Base-by-base conservation (phyloP, 2,329 filamentous ascomycete species). In the Parastagonospora nodorum region DNA sequence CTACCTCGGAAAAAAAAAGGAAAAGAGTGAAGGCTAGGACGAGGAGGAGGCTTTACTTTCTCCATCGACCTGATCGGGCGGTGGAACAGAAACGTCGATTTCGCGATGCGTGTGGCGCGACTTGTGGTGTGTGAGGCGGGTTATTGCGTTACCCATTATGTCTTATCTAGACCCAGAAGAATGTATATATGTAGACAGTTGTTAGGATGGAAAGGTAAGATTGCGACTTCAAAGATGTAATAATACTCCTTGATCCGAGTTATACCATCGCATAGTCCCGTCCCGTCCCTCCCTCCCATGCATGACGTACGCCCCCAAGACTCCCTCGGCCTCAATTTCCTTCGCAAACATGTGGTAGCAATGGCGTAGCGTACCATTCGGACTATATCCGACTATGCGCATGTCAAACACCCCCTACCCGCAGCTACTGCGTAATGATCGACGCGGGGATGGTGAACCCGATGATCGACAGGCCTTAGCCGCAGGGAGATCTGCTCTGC, bases 61-160 rank as follows among this genome's bases (percentile, higher is more conserved):
- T 24, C 3, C 3, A 24, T n/a, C n/a, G n/a, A 24, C 19, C 3
- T 24, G 19, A 5, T 24, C 19, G 5, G 19, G 14, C 29, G 15
- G 39, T 9, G 40, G 36, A 40, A 19, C 15, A 7, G 28, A 29
- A 11, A 31, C 28, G 3, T 15, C 28, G 16, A 46, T 24, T 12
- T 46, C 44, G 12, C 33, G 30, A 14, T 46, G 44, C 11, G 24
- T 15, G 28, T 46, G 36, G 9, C 37, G n/a, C 4, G 42, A 37
- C 12, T 40, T 50, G 14, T 38, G 43, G 5, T 48, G 40, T 29
- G 33, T 29, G 24, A 52, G 40, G 33, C 50, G 40, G 10, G 50
- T 45, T 28, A 48, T 28, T 33, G 39, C n/a, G 39, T 52, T 52
- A 8, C 45, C 50, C 50, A 48, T 52, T 19, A 4, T 24, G 37